Evolutionary conservation across 495 filamentous ascomycete genomes (phyloP).

Genomic region (Penicillium atrosanguineum): DNA sequence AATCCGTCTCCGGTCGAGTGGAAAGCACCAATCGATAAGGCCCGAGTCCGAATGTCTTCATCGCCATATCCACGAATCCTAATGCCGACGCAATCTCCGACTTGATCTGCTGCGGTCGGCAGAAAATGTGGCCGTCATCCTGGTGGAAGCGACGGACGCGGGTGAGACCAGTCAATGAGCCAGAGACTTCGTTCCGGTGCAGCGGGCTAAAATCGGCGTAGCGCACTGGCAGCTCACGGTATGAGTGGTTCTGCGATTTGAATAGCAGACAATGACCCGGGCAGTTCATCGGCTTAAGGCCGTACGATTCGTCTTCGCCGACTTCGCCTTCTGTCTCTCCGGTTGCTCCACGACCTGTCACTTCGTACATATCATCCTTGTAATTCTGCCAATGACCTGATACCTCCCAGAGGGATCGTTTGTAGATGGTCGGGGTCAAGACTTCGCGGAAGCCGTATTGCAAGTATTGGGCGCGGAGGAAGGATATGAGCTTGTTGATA

Average conservation of each 20-base stretch:
- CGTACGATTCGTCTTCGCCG: slow-evolving; percentile 75
- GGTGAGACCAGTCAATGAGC: slow-evolving; percentile 81
- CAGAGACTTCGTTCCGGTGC: slow-evolving; percentile 87
- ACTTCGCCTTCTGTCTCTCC: slow-evolving; percentile 43
- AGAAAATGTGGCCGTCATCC: slow-evolving; percentile 95
- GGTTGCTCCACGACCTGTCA: slow-evolving; percentile 60
- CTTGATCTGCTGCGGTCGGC: slow-evolving; percentile 76
- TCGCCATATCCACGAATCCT: slow-evolving; percentile 76
- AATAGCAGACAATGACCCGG: slow-evolving; percentile 93
- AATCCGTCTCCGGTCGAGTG: slow-evolving; percentile 72
- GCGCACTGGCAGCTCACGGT: slow-evolving; percentile 80
- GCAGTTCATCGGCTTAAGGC: slow-evolving; percentile 96
- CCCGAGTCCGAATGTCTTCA: slow-evolving; percentile 70
- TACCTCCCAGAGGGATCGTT: slow-evolving; percentile 81
- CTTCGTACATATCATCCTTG: slow-evolving; percentile 92
- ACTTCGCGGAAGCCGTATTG: slow-evolving; percentile 90
- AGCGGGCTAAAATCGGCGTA: slow-evolving; percentile 92
- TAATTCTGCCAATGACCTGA: slow-evolving; percentile 95
- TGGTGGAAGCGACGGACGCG: slow-evolving; percentile 92
- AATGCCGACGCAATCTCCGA: slow-evolving; percentile 77
- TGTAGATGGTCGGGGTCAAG: slow-evolving; percentile 91
- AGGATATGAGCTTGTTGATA: slow-evolving; percentile 82
- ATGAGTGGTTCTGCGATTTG: slow-evolving; percentile 65
- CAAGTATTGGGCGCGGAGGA: slow-evolving; percentile 83
- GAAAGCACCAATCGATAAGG: slow-evolving; percentile 76